These are phyloP conservation scores for Erodium moschatum DNA, from an alignment of 441 rosid species.

Conservation along the genomic window DNA sequence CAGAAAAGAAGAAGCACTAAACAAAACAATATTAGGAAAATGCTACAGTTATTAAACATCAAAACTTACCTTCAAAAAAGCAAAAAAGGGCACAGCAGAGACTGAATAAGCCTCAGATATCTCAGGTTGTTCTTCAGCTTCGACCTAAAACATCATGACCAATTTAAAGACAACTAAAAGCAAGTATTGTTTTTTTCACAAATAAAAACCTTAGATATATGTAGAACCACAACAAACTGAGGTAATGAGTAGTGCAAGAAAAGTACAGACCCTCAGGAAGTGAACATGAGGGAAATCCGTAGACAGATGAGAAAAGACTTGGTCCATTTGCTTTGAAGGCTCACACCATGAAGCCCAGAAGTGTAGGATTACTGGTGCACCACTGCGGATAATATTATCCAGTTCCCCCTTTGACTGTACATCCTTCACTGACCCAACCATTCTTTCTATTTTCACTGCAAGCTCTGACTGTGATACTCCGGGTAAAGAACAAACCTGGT, in stretches of 20 bases:
- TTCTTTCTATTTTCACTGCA: conserved; percentile 19
- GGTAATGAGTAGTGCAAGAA: neutral
- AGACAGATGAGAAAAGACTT: conserved; percentile 80
- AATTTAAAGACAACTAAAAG: neutral
- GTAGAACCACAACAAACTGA: neutral
- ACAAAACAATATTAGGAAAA: neutral
- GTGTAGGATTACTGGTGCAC: conserved; percentile 52
- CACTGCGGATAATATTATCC: conserved; percentile 42
- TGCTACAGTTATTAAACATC: neutral
- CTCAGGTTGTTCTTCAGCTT: conserved; percentile 93
- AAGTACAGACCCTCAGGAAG: conserved; percentile 55
- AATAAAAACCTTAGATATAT: neutral
- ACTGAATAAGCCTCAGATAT: conserved; percentile 72
- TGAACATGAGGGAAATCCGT: conserved; percentile 73
- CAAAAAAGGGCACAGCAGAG: conserved; percentile 77
- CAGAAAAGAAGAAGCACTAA: neutral
- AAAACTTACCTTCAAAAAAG: conserved; percentile 60
- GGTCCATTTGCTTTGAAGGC: conserved; percentile 96
- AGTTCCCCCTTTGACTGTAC: conserved; percentile 67
- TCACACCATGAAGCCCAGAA: conserved; percentile 99
- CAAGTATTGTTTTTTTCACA: neutral
- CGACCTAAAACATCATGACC: conserved; percentile 44
- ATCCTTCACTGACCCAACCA: conserved; percentile 82
- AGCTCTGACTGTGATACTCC: neutral
- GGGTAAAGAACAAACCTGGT: neutral